These are phyloP conservation scores for Verticillium longisporum DNA, from an alignment of 2,329 filamentous ascomycete genomes.

Conservation along the genomic window DNA sequence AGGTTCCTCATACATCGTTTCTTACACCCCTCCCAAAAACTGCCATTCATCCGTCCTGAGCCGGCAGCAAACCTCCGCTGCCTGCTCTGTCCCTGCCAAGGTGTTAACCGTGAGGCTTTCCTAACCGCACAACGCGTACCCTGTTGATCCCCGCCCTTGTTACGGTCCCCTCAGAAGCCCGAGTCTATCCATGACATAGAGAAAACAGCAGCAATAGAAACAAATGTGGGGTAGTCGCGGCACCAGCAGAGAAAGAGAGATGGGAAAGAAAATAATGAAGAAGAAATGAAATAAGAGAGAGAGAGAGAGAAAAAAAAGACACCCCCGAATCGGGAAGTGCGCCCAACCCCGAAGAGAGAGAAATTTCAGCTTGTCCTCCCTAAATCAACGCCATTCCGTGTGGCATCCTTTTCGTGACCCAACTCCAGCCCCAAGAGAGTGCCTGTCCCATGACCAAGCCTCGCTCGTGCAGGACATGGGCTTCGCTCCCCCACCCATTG, in stretches of 20 bases:
- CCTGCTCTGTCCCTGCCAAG: neutral
- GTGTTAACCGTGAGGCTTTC: constrained; percentile 1
- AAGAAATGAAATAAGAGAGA: neutral
- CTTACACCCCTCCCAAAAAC: neutral
- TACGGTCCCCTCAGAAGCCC: neutral
- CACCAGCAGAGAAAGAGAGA: neutral
- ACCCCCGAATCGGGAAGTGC: neutral
- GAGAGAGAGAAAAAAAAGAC: neutral
- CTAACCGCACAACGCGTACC: neutral
- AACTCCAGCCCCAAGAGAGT: neutral
- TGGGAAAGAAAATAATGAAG: neutral
- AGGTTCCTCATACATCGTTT: neutral
- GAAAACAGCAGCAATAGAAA: neutral
- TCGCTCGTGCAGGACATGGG: neutral
- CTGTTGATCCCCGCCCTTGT: constrained; percentile 6
- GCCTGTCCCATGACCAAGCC: neutral
- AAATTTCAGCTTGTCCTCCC: neutral
- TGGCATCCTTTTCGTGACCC: constrained; percentile 1
- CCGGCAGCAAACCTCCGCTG: constrained; percentile 3
- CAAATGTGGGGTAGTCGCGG: neutral
- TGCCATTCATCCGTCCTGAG: neutral
- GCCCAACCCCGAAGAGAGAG: neutral
- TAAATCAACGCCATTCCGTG: neutral
- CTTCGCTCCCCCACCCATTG: neutral
- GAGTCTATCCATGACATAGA: neutral